These are phyloP conservation scores for Solanum acaule DNA, from an alignment of 257 asterid genomes.

Conservation along the genomic window DNA sequence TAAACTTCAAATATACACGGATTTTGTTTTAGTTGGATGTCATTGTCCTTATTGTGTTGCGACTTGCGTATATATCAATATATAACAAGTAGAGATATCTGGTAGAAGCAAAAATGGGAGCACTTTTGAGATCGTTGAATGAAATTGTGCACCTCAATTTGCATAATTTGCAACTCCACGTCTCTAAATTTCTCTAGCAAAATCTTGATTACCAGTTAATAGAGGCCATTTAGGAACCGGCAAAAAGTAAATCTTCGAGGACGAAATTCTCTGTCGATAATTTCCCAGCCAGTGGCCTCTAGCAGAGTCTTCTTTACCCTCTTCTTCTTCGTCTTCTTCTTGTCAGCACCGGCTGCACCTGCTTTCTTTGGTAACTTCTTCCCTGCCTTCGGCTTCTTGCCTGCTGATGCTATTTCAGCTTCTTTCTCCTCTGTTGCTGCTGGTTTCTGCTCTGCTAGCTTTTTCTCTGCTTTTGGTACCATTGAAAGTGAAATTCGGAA, in stretches of 20 bases:
- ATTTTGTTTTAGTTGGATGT: neutral
- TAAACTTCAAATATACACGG: neutral
- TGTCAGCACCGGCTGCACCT: neutral
- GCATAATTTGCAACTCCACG: neutral
- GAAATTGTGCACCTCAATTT: neutral
- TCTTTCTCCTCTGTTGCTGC: neutral
- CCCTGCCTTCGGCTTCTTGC: no score
- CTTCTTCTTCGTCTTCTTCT: no score
- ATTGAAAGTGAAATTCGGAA: neutral
- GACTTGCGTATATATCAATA: neutral
- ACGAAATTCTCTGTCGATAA: constrained; percentile 56
- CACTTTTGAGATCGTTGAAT: neutral
- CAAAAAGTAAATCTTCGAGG: constrained; percentile 70
- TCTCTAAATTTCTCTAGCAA: constrained; percentile 62
- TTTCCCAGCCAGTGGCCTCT: constrained; percentile 44
- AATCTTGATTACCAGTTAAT: constrained; percentile 74
- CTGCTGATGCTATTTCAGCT: neutral
- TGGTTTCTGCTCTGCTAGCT: neutral
- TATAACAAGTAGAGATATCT: neutral
- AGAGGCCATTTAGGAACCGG: constrained; percentile 46
- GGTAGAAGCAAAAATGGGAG: neutral
- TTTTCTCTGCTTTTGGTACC: neutral
- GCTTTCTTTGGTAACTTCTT: neutral
- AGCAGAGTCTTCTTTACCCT: no score
- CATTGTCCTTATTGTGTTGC: neutral